Base-by-base conservation (phyloP, 75 land plant genomes). In the Sequoiadendron giganteum region DNA sequence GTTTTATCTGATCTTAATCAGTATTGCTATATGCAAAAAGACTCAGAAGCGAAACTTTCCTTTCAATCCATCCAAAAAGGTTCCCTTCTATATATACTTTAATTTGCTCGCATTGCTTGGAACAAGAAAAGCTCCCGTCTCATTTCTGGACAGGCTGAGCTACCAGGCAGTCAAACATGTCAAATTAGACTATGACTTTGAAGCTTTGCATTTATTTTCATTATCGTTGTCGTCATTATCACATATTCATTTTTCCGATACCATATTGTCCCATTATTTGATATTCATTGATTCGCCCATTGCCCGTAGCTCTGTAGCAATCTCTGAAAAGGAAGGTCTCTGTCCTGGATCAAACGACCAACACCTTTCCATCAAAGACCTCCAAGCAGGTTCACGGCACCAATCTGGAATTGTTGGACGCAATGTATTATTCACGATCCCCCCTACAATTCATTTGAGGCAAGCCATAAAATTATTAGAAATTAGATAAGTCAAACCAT, bases 301-400 rank as follows among this genome's bases (percentile, higher is more conserved):
- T 77, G 88, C 91, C 88, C 97, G 87, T 73, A 96, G 85, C 85
- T 92, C 96, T 86, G 92, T 93, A 88, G 97, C 92, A 61, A 96
- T 94, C 77, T 95, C 97, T 36, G 94, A 85, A 87, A 96, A 96
- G 32, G 97, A 93, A 36, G 97, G 97, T 76, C 97, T 92, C 34
- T 89, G 89, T 16, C 86, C 78, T 75, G 97, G 96, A 89, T 96
- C 97, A 58, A 94, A 85, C 1, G 93, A 88, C 97, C 97, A 96
- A 86, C 95, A 96, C 82, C 93, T 93, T 89, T 94, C 94, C 97
- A 96, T 96, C 91, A 96, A 89, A 72, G 94, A 86, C 85, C 90
- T 96, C 97, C 97, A 96, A 88, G 94, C 95, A 52, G 97, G 97
- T 65, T 96, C 97, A 3, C 77, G 77, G 80, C 97, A 96, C 97